These are phyloP conservation scores for Aspergillus baeticus DNA, from an alignment of 495 filamentous ascomycete genomes.

Conservation along the genomic window DNA sequence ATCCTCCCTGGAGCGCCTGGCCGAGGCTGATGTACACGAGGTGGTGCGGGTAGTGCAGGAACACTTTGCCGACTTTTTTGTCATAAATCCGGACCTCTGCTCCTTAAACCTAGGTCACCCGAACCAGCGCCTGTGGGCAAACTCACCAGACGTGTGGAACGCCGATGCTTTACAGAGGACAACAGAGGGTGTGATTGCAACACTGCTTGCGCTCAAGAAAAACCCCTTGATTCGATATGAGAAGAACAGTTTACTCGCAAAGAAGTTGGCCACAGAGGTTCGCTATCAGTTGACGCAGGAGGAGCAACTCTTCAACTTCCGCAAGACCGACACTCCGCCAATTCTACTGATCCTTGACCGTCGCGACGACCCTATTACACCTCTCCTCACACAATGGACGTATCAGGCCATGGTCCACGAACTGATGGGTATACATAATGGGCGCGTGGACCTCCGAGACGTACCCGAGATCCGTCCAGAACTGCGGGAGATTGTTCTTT, in stretches of 20 bases:
- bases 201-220: constrained; percentile 87
- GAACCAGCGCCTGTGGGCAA: constrained; percentile 70
- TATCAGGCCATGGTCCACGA: constrained; percentile 99
- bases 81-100: constrained; percentile 92
- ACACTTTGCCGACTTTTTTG: constrained; percentile 91
- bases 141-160: constrained; percentile 85
- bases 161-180: constrained; percentile 78
- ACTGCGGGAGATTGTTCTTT: constrained; percentile 91
- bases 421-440: constrained; percentile 88
- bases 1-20: constrained; percentile 89
- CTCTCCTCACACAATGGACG: constrained; percentile 94
- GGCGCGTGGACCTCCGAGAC: constrained; percentile 80
- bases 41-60: constrained; percentile 91
- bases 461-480: constrained; percentile 89
- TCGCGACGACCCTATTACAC: constrained; percentile 94
- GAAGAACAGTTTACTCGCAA: constrained; percentile 85
- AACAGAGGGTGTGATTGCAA: constrained; percentile 80
- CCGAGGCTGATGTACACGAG: constrained; percentile 97
- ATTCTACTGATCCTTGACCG: constrained; percentile 89
- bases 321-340: constrained; percentile 91
- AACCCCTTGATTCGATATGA: constrained; percentile 93
- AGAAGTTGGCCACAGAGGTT: constrained; percentile 89
- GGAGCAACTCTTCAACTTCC: constrained; percentile 95
- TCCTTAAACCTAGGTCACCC: constrained; percentile 76
- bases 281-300: constrained; percentile 92